These are phyloP conservation scores for Xylaria sp. DNA, from an alignment of 2,329 filamentous ascomycete genomes.

Conservation along the genomic window DNA sequence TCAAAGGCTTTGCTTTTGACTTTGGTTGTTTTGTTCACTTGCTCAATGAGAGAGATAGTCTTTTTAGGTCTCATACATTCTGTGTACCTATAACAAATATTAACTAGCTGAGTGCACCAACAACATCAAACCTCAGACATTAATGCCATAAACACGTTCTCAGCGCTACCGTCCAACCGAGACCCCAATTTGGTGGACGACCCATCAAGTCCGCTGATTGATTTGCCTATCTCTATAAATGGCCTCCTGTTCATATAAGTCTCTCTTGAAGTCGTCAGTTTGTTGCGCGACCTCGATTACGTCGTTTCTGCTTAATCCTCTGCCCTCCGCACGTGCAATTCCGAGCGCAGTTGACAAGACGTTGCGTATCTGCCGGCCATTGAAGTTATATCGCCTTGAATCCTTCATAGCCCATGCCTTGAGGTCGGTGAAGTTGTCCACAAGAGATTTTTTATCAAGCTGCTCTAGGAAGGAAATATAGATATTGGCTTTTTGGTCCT, in stretches of 20 bases:
- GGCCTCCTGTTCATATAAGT: constrained; percentile 7
- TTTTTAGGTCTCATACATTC: too few relatives aligned
- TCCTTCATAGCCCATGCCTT: constrained; percentile 12
- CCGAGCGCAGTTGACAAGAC: constrained; percentile 20
- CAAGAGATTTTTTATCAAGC: constrained; percentile 11
- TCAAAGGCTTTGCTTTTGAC: too few relatives aligned
- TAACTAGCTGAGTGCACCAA: too few relatives aligned
- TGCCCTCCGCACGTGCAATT: constrained; percentile 5
- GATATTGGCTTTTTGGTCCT: constrained; percentile 7
- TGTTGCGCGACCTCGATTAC: constrained; percentile 4
- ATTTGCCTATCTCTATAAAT: constrained; percentile 20
- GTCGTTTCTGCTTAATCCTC: constrained; percentile 3
- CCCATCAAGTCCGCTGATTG: constrained; percentile 14
- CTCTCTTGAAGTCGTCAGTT: constrained; percentile 24
- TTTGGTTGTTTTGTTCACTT: too few relatives aligned
- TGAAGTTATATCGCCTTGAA: constrained; percentile 17
- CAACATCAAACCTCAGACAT: too few relatives aligned
- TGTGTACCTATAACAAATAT: too few relatives aligned
- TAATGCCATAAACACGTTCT: too few relatives aligned
- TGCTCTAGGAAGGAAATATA: constrained; percentile 10
- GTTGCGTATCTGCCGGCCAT: constrained; percentile 25
- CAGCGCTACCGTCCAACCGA: too few relatives aligned
- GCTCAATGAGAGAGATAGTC: too few relatives aligned
- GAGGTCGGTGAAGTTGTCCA: neutral
- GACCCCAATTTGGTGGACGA: too few relatives aligned